Evolutionary conservation across 805 yeast species (phyloP).

Genomic region (Cyberlindnera xishuangbannaensis): DNA sequence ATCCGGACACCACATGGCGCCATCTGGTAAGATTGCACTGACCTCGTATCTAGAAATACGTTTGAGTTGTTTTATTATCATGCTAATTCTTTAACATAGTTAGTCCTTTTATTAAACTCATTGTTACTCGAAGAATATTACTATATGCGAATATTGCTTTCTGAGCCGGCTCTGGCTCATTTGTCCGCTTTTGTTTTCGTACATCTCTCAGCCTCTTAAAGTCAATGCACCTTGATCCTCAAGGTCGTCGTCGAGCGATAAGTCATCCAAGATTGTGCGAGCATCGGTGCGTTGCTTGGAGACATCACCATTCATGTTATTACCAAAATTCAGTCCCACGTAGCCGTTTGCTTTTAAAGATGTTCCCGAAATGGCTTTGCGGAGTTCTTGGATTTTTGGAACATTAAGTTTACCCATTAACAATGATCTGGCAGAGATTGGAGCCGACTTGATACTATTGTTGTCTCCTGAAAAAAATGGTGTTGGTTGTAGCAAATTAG

Average conservation of each 20-base stretch:
- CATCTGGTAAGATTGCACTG: too few relatives aligned
- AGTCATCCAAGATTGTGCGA: constrained; percentile 19
- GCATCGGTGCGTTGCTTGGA: constrained; percentile 20
- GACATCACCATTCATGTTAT: not conserved
- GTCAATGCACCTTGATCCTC: constrained; percentile 18
- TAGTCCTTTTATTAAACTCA: too few relatives aligned
- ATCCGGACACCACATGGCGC: too few relatives aligned
- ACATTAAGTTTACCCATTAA: constrained; percentile 18
- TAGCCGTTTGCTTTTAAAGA: constrained; percentile 3
- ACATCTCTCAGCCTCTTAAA: constrained; percentile 3
- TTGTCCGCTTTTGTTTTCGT: too few relatives aligned
- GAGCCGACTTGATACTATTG: constrained; percentile 23
- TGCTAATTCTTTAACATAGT: too few relatives aligned
- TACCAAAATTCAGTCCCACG: too few relatives aligned
- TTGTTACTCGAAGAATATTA: too few relatives aligned
- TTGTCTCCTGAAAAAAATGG: constrained; percentile 11
- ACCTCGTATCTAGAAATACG: too few relatives aligned
- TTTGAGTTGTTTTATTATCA: too few relatives aligned
- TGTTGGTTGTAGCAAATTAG: constrained; percentile 15
- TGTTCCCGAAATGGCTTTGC: constrained; percentile 22
- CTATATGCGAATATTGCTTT: too few relatives aligned
- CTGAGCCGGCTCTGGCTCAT: too few relatives aligned
- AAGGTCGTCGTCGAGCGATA: constrained; percentile 16
- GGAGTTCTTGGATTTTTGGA: constrained; percentile 24
- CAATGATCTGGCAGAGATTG: constrained; percentile 23